phyloP scores from a whole-genome alignment of 2,329 filamentous ascomycete species.

The Pleoardoris graminearum region DNA sequence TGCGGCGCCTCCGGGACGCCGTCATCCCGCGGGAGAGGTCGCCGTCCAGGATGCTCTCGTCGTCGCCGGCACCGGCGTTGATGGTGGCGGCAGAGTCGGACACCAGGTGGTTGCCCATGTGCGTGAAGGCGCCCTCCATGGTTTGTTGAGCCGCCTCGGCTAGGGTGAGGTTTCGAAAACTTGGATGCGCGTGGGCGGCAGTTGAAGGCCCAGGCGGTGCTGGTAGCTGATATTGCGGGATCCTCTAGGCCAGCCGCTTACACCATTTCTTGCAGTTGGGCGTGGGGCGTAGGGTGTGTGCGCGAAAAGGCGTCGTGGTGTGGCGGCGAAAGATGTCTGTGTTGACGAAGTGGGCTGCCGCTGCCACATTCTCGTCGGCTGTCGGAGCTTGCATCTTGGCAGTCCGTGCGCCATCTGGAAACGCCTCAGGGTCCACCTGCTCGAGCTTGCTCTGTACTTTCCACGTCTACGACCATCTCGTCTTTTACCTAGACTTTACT shows the following conservation, averaged over 20 bases:
- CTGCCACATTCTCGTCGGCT: slow-evolving; percentile 3
- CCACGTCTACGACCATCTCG: no score
- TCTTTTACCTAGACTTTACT: no score
- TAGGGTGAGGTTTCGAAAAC: slow-evolving; percentile 10
- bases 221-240: slow-evolving; percentile 1
- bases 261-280: slow-evolving; percentile 28
- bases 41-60: slow-evolving; percentile 79
- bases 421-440: not conserved
- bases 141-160: slow-evolving; percentile 15
- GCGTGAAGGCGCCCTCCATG: slow-evolving; percentile 88
- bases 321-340: slow-evolving; percentile 23
- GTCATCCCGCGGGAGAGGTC: slow-evolving; percentile 61
- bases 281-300: slow-evolving; percentile 23
- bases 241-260: slow-evolving; percentile 16
- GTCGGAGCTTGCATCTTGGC: slow-evolving; percentile 12
- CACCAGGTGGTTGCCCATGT: slow-evolving; percentile 83
- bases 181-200: slow-evolving; percentile 7
- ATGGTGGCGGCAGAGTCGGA: slow-evolving; percentile 84
- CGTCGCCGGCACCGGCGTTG: slow-evolving; percentile 85
- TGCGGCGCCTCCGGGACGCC: slow-evolving; percentile 63
- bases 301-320: slow-evolving; percentile 19
- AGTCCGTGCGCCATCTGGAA: not conserved
- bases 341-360: slow-evolving; percentile 13
- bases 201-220: slow-evolving; percentile 1
- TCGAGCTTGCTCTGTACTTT: not conserved